These are phyloP conservation scores for Helianthus tuberosus DNA, from an alignment of 129 eudicot species.

Conservation along the genomic window DNA sequence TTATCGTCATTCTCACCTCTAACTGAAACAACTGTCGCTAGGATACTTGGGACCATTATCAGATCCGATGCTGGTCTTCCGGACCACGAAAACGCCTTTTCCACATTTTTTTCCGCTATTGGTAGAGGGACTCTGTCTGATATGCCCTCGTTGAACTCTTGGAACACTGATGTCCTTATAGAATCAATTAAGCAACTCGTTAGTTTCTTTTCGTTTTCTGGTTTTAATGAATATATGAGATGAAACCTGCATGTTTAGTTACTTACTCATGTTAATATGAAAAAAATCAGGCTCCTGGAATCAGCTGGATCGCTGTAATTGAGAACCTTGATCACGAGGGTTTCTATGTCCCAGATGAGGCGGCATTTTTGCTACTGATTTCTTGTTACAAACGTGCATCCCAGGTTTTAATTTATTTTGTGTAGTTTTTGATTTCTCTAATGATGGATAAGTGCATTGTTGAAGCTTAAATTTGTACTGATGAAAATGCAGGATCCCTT, in stretches of 20 bases:
- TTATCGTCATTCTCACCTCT: conserved; percentile 75
- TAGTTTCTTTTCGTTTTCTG: conserved; percentile 30
- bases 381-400: conserved; percentile 69
- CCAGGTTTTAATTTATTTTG: conserved; percentile 51
- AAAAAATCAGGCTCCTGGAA: conserved; percentile 69
- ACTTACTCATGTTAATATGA: conserved; percentile 7
- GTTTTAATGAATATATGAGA: conserved; percentile 5
- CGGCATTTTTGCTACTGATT: conserved; percentile 66
- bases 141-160: conserved; percentile 53
- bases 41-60: conserved; percentile 68
- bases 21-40: conserved; percentile 72
- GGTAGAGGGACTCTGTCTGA: conserved; percentile 56
- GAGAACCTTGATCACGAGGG: conserved; percentile 90
- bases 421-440: neutral
- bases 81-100: conserved; percentile 57
- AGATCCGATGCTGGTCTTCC: conserved; percentile 60
- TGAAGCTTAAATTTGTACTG: conserved; percentile 5
- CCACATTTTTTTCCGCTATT: conserved; percentile 78
- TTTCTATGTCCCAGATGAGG: conserved; percentile 72
- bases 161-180: conserved; percentile 81
- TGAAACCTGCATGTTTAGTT: neutral
- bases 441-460: neutral
- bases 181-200: conserved; percentile 91
- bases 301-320: conserved; percentile 77
- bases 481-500: conserved; percentile 72